A percentile compares a stretch with the other conserved stretches of the same genome.
These are phyloP conservation scores for Cicer yamashitae DNA, from an alignment of 306 rosid species.

Conservation along the genomic window DNA sequence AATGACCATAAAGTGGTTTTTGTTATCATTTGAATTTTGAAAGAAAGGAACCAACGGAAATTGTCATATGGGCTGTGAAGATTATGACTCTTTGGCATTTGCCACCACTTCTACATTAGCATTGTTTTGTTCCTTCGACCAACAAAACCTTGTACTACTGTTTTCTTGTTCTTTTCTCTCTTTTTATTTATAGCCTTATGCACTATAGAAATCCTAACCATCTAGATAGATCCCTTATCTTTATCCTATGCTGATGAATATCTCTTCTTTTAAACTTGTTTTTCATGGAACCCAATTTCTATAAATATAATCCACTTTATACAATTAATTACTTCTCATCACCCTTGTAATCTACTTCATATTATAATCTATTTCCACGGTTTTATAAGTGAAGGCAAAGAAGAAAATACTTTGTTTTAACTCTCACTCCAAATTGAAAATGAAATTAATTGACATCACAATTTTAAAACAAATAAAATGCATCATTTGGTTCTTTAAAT, in stretches of 20 bases:
- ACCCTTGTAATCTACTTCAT: constrained; percentile 27
- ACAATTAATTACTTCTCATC: not conserved
- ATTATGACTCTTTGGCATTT: constrained; percentile 10
- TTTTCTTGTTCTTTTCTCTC: not conserved
- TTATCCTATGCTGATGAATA: not conserved
- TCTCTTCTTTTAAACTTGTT: too few relatives aligned
- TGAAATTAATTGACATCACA: constrained; percentile 20
- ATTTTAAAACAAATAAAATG: too few relatives aligned
- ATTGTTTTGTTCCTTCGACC: not conserved
- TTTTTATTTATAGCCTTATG: not conserved
- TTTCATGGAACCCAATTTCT: not conserved
- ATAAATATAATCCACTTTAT: not conserved
- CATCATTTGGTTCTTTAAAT: too few relatives aligned
- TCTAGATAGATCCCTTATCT: not conserved
- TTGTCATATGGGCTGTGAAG: not conserved
- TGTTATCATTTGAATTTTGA: not conserved
- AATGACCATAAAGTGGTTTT: constrained; percentile 20
- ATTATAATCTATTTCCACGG: not conserved
- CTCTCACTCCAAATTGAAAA: constrained; percentile 36
- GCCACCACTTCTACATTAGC: not conserved
- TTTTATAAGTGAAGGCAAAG: constrained; percentile 9
- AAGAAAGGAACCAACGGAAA: not conserved
- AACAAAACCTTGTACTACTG: not conserved
- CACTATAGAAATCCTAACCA: not conserved
- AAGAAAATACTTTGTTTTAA: constrained; percentile 25